Evolutionary conservation across 768 basidiomycete species (phyloP).

Genomic region (Atractiella rhizophila): DNA sequence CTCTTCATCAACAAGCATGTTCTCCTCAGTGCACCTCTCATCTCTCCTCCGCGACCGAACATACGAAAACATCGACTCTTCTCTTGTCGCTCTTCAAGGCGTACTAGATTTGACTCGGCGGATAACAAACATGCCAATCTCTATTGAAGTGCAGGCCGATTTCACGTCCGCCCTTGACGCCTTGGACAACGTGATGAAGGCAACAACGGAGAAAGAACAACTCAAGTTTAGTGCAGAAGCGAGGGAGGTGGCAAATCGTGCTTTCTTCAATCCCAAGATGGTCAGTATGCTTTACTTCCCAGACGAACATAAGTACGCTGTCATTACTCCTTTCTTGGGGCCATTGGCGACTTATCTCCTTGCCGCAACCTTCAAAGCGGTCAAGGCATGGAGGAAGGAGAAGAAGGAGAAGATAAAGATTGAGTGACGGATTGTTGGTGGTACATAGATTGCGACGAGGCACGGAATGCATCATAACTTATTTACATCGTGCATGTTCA

Average conservation of each 20-base stretch:
- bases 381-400: too few species aligned
- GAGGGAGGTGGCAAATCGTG: conserved; percentile 42
- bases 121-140: conserved; percentile 80
- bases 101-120: conserved; percentile 61
- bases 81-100: conserved; percentile 49
- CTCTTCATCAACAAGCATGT: too few species aligned
- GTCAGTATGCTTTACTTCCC: conserved; percentile 88
- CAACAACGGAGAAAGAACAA: conserved; percentile 14
- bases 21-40: too few species aligned
- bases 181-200: conserved; percentile 37
- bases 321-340: conserved; percentile 84
- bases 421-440: too few species aligned
- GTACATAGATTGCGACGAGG: too few species aligned
- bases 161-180: conserved; percentile 43
- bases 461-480: too few species aligned
- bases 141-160: conserved; percentile 44
- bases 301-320: conserved; percentile 87
- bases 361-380: conserved; percentile 45
- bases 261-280: conserved; percentile 95
- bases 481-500: too few species aligned
- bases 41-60: conserved; percentile 45
- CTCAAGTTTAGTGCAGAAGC: conserved; percentile 40
- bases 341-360: conserved; percentile 62
- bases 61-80: conserved; percentile 39
- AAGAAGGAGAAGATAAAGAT: too few species aligned